Evolutionary conservation across 345 rosid species (phyloP), one percentile per base, ranked within the genome.

Genomic region (Salix brachista): DNA sequence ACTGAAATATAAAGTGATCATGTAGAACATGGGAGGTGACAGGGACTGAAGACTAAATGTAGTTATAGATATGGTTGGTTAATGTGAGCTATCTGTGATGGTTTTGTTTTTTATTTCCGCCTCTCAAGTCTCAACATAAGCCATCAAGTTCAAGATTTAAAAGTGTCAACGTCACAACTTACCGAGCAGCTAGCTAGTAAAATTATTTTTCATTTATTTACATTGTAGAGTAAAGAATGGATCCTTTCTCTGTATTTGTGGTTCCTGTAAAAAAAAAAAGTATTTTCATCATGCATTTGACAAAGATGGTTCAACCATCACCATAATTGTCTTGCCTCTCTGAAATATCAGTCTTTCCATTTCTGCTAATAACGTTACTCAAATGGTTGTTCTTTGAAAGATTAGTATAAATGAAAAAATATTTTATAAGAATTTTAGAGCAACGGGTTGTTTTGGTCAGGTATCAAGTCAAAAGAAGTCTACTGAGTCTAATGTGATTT

Each of bases 21-120:
- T 64, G 28, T 21, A 69, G 56, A 71, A 76, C 78, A 78, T 78
- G 85, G 66, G 81, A 71, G 26, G 65, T 65, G 83, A 77, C 42
- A 75, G 25, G 65, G 79, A 79, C 83, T 3, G 16, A 13, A 14
- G 23, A 17, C 60, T 54, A 3, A 7, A 54, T 18, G 5, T 54
- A 28, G 78, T 21, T 37, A 25, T 48, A 71, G 46, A 67, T 74
- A 50, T 41, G 11, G 64, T 69, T 54, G 13, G 62, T 41, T 46
- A 14, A 8, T 18, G 14, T 5, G 50, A 78, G 71, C 25, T 73
- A 50, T 67, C 30, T 56, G 46, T 23, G 66, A 37, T 25, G 16
- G 37, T 65, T 71, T 41, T 3, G 26, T 64, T 76, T 44, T 21
- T 70, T 67, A 64, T 73, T 70, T 67, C 62, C 17, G 32, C 56